phyloP scores from a whole-genome alignment of 352 stramenopile genomes.

The Phytophthora colocasiae region DNA sequence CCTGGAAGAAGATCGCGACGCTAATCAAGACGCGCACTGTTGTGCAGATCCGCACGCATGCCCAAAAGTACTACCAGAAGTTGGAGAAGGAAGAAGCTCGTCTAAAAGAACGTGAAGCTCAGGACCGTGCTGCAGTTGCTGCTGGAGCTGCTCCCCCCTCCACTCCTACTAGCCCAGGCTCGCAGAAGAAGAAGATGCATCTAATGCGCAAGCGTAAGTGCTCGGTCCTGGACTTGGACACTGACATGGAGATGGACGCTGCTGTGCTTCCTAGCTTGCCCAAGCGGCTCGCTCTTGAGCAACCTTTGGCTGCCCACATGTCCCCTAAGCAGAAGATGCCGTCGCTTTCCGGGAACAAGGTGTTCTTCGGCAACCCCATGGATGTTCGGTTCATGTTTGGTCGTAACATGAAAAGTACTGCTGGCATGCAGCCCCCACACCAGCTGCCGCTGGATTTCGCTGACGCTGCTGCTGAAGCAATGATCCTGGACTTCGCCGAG shows the following conservation, averaged over 20 bases:
- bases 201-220: slow-evolving; percentile 78
- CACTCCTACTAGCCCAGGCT: slow-evolving; percentile 26
- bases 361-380: slow-evolving; percentile 53
- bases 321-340: slow-evolving; percentile 77
- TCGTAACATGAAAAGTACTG: slow-evolving; percentile 35
- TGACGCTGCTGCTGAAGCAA: slow-evolving; percentile 44
- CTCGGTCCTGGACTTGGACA: slow-evolving; percentile 42
- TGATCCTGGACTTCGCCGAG: slow-evolving; percentile 85
- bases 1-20: slow-evolving; percentile 94
- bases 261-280: slow-evolving; percentile 55
- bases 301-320: slow-evolving; percentile 73
- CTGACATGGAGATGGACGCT: slow-evolving; percentile 34
- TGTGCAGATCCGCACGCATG: slow-evolving; percentile 90
- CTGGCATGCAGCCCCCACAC: slow-evolving; percentile 34
- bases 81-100: slow-evolving; percentile 87
- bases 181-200: slow-evolving; percentile 65
- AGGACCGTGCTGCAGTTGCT: slow-evolving; percentile 36
- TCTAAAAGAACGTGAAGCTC: slow-evolving; percentile 72
- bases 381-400: slow-evolving; percentile 46
- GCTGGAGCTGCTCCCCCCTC: slow-evolving; percentile 5
- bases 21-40: slow-evolving; percentile 95
- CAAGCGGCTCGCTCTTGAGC: slow-evolving; percentile 76
- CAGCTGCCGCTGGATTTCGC: slow-evolving; percentile 69
- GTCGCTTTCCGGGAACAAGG: slow-evolving; percentile 47
- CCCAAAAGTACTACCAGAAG: slow-evolving; percentile 93